phyloP scores from a whole-genome alignment of 495 filamentous ascomycete genomes.

The Elasticomyces elasticus region DNA sequence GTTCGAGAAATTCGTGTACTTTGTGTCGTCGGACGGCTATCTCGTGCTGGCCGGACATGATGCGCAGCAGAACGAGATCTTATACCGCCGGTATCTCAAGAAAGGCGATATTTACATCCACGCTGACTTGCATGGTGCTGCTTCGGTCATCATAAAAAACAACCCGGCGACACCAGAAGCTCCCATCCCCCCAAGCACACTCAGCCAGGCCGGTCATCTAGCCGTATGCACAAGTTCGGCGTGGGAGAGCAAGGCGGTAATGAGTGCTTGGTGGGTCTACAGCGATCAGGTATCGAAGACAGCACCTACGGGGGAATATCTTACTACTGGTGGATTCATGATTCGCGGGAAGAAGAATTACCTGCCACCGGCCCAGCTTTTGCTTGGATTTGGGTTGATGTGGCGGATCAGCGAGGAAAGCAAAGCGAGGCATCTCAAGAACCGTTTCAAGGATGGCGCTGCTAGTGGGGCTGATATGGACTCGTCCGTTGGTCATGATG shows the following conservation, averaged over 20 bases:
- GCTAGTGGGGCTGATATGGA: not conserved
- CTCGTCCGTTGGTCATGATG: not conserved
- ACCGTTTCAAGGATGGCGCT: constrained; percentile 47
- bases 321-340: constrained; percentile 66
- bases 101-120: constrained; percentile 89
- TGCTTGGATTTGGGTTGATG: constrained; percentile 77
- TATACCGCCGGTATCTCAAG: constrained; percentile 73
- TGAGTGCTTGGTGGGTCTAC: constrained; percentile 90
- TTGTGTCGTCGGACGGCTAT: constrained; percentile 93
- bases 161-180: constrained; percentile 60
- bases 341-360: constrained; percentile 80
- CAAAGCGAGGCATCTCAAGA: constrained; percentile 65
- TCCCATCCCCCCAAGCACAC: constrained; percentile 80
- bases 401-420: constrained; percentile 87
- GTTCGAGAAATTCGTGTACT: constrained; percentile 95
- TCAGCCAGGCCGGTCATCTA: constrained; percentile 80
- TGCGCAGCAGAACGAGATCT: constrained; percentile 78
- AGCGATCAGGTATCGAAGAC: constrained; percentile 82
- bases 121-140: constrained; percentile 78
- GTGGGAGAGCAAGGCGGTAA: constrained; percentile 92
- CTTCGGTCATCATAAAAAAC: constrained; percentile 79
- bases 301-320: constrained; percentile 63
- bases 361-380: constrained; percentile 75
- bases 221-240: constrained; percentile 74
- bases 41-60: constrained; percentile 80